phyloP scores from a whole-genome alignment of 2,329 filamentous ascomycete species.

The Fusarium caatingaense region DNA sequence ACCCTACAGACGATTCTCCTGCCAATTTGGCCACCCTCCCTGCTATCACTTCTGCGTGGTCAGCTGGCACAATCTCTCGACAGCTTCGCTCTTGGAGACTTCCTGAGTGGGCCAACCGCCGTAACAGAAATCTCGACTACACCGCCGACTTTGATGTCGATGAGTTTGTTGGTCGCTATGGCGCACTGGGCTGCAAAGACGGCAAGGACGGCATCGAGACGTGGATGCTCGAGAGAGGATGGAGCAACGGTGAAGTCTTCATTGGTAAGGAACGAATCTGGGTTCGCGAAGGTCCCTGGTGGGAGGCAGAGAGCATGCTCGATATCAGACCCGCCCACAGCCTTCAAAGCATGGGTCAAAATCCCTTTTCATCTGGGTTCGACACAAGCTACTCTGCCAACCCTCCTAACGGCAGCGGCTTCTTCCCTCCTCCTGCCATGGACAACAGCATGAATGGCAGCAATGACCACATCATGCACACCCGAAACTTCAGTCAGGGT shows the following conservation, averaged over 20 bases:
- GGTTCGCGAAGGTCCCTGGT: slow-evolving; percentile 95
- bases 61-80: slow-evolving; percentile 89
- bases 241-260: slow-evolving; percentile 97
- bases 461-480: slow-evolving; percentile 76
- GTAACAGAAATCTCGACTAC: slow-evolving; percentile 91
- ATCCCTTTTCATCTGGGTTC: slow-evolving; percentile 60
- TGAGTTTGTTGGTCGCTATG: slow-evolving; percentile 88
- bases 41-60: slow-evolving; percentile 86
- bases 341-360: slow-evolving; percentile 57
- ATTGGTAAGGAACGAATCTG: slow-evolving; percentile 92
- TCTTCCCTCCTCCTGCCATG: slow-evolving; percentile 74
- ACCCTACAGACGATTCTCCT: slow-evolving; percentile 89
- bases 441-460: slow-evolving; percentile 73
- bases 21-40: slow-evolving; percentile 77
- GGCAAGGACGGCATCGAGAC: slow-evolving; percentile 93
- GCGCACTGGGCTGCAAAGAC: slow-evolving; percentile 84
- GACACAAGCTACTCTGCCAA: slow-evolving; percentile 78
- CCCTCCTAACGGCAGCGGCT: slow-evolving; percentile 74
- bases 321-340: slow-evolving; percentile 79
- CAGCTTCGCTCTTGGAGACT: slow-evolving; percentile 94
- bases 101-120: slow-evolving; percentile 94
- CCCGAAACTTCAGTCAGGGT: slow-evolving; percentile 67
- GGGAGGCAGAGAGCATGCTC: slow-evolving; percentile 96
- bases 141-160: slow-evolving; percentile 96
- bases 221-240: slow-evolving; percentile 93